Evolutionary conservation across 2,329 filamentous ascomycete species (phyloP), one percentile per base, ranked within the genome.

Genomic region (Penicillium sp.): DNA sequence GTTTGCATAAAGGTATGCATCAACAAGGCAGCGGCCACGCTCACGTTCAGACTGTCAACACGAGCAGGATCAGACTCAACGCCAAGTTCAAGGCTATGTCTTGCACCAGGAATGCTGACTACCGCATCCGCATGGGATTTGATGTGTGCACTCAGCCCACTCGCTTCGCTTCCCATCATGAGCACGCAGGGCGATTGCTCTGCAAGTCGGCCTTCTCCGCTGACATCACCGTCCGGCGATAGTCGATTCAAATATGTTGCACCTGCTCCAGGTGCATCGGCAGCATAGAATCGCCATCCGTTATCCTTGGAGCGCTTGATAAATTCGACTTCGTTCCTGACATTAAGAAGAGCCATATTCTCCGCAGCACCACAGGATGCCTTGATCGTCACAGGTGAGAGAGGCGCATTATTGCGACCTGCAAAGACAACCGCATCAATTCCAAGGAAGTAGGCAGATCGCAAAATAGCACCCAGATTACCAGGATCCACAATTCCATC

Each of bases 31-130:
- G 85, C 79, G 1, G 92, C 90, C 13, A 94, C 89, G 57, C 85
- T 87, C 26, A 96, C 92, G 59, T 98, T 96, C 60, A 98, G 67
- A 61, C 88, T 95, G 63, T 96, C 90, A 2, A 98, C 79, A 1
- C 74, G 59, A 50, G 79, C 60, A 3, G 57, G 57, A 47, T 68
- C 65, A 11, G 59, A 54, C 8, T 50, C 43, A 7, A 57, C 47
- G 2, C 58, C 57, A 7, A 57, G 32, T 3, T 54, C 45, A 55
- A 75, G 59, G 54, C 70, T 45, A 57, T 67, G 28, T 63, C 73
- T 48, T 49, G 66, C 61, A 61, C 75, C 61, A 61, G 76, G 48
- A 37, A 98, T 85, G 5, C 80, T 73, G 11, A 82, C 69, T 16
- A 71, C 69, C 13, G 67, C 67, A 55, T 94, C 79, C 0, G 85